Base-by-base conservation (phyloP, 2,329 filamentous ascomycete genomes). In the Juglanconis sp. region DNA sequence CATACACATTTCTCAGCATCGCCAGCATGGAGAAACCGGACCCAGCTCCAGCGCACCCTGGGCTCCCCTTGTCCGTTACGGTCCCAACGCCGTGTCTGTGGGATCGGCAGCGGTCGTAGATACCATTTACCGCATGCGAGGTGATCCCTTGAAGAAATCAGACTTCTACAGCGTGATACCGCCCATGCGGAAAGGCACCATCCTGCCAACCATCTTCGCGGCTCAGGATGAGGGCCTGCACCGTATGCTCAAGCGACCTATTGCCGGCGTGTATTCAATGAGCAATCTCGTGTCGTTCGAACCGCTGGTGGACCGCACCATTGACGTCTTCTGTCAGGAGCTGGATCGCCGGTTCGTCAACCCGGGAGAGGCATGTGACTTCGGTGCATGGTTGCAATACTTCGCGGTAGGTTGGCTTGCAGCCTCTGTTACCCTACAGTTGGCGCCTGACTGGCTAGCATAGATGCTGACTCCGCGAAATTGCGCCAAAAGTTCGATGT, bases 261-360 rank as follows among this genome's bases (percentile, higher is more conserved):
- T 70, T 9, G 61, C 66, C 1, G 53, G 36, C 47, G 57, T 64
- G 3, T 70, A 68, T 50, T 67, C 67, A 2, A 67, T 69, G 65
- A 67, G 42, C 17, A 68, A 60, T 9, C 63, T 69, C 2, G 61
- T 69, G 13, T 46, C 61, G 40, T 68, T 67, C 30, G 69, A 69
- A 54, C 66, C 65, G 3, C 61, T 63, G 13, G 64, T 70, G 1
- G 66, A 69, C 53, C 58, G 47, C 6, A 66, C 64, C 17, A 66
- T 66, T n/a, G 17, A 56, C 4, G 50, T 59, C 3, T 49, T 59
- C n/a, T 35, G 34, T 32, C 40, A 49, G 44, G 34, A 49, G 35
- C 50, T 59, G 15, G 57, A 53, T 35, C 36, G 38, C 10, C 55
- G 55, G 3, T 57, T 57, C n/a, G 49, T 49, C 9, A n/a, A 17